Conservation (phyloP, 176 grass and related monocot genomes). For the Hyparrhenia diplandra region DNA sequence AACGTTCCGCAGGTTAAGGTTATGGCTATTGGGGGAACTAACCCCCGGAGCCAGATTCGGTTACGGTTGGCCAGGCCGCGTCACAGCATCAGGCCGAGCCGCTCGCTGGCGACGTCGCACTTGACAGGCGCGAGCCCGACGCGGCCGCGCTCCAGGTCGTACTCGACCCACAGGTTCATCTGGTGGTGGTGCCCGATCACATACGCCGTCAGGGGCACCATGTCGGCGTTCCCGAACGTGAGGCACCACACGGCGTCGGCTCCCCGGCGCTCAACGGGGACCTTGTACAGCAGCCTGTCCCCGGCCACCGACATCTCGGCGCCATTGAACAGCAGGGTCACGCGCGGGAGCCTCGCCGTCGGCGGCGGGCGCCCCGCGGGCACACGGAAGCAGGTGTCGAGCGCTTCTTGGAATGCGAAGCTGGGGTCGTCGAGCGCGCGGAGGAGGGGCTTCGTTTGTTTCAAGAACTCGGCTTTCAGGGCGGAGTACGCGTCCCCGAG, state of each 20-base stretch:
- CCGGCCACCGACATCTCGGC: slow-evolving; percentile 68
- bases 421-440: slow-evolving; percentile 41
- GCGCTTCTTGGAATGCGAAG: slow-evolving; percentile 76
- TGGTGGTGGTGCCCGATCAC: slow-evolving; percentile 99
- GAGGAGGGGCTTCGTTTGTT: slow-evolving; percentile 46
- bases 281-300: slow-evolving; percentile 79
- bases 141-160: slow-evolving; percentile 88
- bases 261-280: slow-evolving; percentile 57
- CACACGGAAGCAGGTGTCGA: slow-evolving; percentile 80
- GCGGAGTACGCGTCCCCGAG: slow-evolving; percentile 69
- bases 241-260: slow-evolving; percentile 78
- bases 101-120: slow-evolving; percentile 89
- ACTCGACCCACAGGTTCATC: slow-evolving; percentile 99
- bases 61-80: neutral
- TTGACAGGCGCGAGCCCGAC: slow-evolving; percentile 78
- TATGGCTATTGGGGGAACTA: neutral
- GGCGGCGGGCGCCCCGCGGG: slow-evolving; percentile 28
- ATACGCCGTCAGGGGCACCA: slow-evolving; percentile 82
- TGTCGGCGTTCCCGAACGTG: slow-evolving; percentile 90
- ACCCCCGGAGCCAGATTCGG: neutral
- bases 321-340: slow-evolving; percentile 65
- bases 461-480: slow-evolving; percentile 61
- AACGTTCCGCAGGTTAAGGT: slow-evolving; percentile 15
- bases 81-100: slow-evolving; percentile 77
- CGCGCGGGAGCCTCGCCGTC: slow-evolving; percentile 34